Conservation (phyloP, 495 filamentous ascomycete species). For the Podospora anserina region DNA sequence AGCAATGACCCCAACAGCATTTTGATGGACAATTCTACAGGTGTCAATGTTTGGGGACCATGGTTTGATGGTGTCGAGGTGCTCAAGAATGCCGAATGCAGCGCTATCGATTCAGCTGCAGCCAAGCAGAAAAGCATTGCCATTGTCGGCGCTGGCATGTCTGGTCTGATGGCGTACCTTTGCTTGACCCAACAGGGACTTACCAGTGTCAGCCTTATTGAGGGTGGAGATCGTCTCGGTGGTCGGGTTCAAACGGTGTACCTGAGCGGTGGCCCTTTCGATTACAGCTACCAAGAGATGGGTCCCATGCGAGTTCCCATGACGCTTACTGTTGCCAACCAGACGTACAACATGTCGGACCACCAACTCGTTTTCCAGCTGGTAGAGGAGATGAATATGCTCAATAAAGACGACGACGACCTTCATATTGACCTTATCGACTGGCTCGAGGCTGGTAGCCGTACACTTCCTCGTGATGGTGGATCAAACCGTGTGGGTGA, state of each 20-base stretch:
- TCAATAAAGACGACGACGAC: conserved; percentile 51
- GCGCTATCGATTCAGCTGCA: conserved; percentile 46
- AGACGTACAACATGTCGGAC: conserved; percentile 55
- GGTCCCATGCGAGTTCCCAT: conserved; percentile 66
- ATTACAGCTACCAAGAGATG: conserved; percentile 76
- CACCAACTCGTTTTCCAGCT: conserved; percentile 65
- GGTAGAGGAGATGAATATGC: conserved; percentile 53
- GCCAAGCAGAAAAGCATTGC: conserved; percentile 57
- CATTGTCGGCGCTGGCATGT: conserved; percentile 68
- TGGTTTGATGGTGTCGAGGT: conserved; percentile 69
- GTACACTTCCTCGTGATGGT: neutral
- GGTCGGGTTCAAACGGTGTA: conserved; percentile 63
- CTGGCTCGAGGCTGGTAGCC: conserved; percentile 2
- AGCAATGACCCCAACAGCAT: conserved; percentile 26
- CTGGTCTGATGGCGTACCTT: conserved; percentile 59
- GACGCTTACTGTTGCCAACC: conserved; percentile 50
- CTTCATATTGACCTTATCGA: conserved; percentile 56
- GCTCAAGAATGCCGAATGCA: conserved; percentile 53
- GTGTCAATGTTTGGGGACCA: conserved; percentile 57
- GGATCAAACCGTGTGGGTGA: conserved; percentile 3
- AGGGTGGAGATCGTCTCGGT: conserved; percentile 38
- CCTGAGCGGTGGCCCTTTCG: conserved; percentile 55
- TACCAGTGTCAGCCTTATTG: conserved; percentile 40
- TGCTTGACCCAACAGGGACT: conserved; percentile 40
- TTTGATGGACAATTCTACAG: conserved; percentile 45